These are phyloP conservation scores for Cylindrotheca closterium DNA, from an alignment of 108 stramenopile genomes.

Conservation along the genomic window DNA sequence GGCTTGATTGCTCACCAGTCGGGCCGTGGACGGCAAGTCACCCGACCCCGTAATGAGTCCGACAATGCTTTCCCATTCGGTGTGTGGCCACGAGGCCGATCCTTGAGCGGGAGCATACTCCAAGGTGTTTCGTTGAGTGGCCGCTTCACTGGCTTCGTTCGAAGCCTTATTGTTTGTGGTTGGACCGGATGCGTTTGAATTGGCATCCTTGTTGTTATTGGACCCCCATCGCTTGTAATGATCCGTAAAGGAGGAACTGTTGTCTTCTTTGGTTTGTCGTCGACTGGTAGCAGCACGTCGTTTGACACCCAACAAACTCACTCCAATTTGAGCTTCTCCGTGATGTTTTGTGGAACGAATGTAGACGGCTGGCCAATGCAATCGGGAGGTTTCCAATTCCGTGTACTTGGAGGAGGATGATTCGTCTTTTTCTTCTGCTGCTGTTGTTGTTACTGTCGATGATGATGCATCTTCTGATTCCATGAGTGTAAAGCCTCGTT, in stretches of 20 bases:
- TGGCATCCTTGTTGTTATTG: neutral
- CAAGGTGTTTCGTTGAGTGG: neutral
- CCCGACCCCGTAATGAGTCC: neutral
- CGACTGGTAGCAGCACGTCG: neutral
- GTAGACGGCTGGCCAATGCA: slow-evolving; percentile 16
- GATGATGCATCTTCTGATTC: neutral
- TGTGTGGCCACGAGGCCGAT: slow-evolving; percentile 1
- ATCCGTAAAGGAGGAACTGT: neutral
- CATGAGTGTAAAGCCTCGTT: slow-evolving; percentile 5
- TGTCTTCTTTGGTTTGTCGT: neutral
- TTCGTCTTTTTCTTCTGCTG: too few species aligned
- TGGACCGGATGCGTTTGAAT: neutral
- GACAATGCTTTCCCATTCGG: slow-evolving; percentile 3
- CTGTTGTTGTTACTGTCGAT: too few species aligned
- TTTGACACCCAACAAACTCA: neutral
- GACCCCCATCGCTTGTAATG: neutral
- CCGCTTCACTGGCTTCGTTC: neutral
- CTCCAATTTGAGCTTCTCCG: neutral
- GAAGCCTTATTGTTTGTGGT: too few species aligned
- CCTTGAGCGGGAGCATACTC: neutral
- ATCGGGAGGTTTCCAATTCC: neutral
- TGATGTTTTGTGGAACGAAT: slow-evolving; percentile 7
- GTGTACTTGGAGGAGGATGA: neutral
- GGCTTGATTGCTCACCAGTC: neutral
- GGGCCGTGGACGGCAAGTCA: too few species aligned